These are phyloP conservation scores for Apiospora sp. DNA, from an alignment of 2,329 filamentous ascomycete species.

Conservation along the genomic window DNA sequence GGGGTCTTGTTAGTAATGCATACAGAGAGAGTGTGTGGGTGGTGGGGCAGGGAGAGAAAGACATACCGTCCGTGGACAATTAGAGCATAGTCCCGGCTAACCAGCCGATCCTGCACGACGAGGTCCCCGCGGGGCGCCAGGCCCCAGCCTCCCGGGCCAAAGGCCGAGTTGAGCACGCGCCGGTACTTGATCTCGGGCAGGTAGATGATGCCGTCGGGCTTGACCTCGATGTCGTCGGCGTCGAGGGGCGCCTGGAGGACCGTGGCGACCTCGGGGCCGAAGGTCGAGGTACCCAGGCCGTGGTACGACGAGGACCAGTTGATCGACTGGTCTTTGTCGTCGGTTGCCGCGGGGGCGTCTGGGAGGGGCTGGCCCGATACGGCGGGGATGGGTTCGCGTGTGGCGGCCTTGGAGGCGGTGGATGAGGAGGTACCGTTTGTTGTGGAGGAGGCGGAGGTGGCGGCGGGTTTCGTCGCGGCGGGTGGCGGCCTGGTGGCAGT, in stretches of 20 bases:
- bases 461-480: conserved; percentile 24
- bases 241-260: conserved; percentile 74
- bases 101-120: conserved; percentile 80
- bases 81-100: conserved; percentile 92
- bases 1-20: neutral
- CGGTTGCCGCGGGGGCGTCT: conserved; percentile 34
- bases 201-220: conserved; percentile 96
- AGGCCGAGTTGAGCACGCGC: conserved; percentile 86
- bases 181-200: conserved; percentile 98
- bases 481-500: conserved; percentile 20
- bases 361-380: conserved; percentile 41
- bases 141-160: conserved; percentile 96
- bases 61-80: conserved; percentile 86
- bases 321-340: conserved; percentile 43
- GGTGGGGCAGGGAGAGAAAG: no score
- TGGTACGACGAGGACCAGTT: conserved; percentile 89
- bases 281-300: conserved; percentile 75
- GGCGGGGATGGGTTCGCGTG: conserved; percentile 37
- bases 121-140: conserved; percentile 87
- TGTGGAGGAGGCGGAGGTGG: conserved; percentile 30
- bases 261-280: conserved; percentile 72
- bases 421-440: conserved; percentile 10
- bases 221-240: conserved; percentile 87
- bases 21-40: no score
- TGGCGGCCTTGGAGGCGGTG: conserved; percentile 24